Evolutionary conservation across 768 basidiomycete genomes (phyloP), one percentile per base, ranked within the genome.

Genomic region (Gelatoporia subvermispora): DNA sequence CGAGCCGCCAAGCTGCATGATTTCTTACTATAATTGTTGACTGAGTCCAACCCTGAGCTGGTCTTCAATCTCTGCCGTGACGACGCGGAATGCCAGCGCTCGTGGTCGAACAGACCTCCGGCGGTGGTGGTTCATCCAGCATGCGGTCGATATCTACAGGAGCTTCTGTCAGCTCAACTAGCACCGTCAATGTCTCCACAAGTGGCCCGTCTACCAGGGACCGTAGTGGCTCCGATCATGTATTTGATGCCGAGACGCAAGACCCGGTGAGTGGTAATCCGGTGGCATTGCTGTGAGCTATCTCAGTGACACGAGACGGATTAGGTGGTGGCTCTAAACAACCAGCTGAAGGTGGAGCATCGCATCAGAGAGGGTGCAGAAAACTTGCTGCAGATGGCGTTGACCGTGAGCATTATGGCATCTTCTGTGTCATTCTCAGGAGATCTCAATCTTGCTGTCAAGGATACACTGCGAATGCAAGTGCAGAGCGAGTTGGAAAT

Each of bases 311-410:
- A 35, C 25, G 7, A 10, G 11, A 35, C 8, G 24, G 22, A 21
- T 18, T 43, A 54, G 91, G 67, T 93, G 41, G 83, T 84, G 39
- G 67, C 73, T 4, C 72, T 96, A 17, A 78, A 79, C 43, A 76
- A 74, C 46, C 81, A 83, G 59, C 72, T 94, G 17, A 78, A 80
- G 45, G 75, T 88, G 51, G 85, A 93, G 68, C 81, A 80, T 52
- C 76, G 86, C 47, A 91, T 96, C 52, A 91, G 83, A 63, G 92
- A 93, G 65, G 93, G 93, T 10, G 93, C 93, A 1, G 91, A 94
- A 71, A 93, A 88, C 56, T 75, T 97, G 52, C 71, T 96, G 13
- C 81, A 82, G 56, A 84, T 88, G 68, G 68, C 74, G 25, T 60
- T 82, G 35, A 72, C 72, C 40, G 84, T 83, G 50, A 58, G 72